Conservation (phyloP, 2,329 filamentous ascomycete species). For the Monilinia fructicola region DNA sequence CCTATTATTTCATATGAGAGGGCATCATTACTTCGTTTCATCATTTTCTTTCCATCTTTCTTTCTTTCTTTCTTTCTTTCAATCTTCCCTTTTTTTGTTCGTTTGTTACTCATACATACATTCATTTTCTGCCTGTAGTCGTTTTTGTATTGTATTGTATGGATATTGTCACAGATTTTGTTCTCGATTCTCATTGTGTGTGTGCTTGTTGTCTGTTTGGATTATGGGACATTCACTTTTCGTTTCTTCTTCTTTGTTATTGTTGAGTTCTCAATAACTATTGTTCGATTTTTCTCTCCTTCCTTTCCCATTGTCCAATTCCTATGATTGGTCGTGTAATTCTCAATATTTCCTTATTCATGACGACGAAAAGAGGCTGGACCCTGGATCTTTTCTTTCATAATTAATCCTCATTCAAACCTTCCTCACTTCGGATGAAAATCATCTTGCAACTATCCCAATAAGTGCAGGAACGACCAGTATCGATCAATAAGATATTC, state of each 20-base stretch:
- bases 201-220: slow-evolving; percentile 17
- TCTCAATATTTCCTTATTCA: slow-evolving; percentile 11
- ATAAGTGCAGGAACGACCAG: slow-evolving; percentile 17
- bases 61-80: slow-evolving; percentile 18
- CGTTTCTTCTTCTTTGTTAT: slow-evolving; percentile 24
- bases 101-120: slow-evolving; percentile 6
- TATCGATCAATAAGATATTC: not conserved
- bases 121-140: slow-evolving; percentile 23
- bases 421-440: slow-evolving; percentile 13
- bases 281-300: slow-evolving; percentile 15
- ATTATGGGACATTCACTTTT: slow-evolving; percentile 26
- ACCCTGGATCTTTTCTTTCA: slow-evolving; percentile 16
- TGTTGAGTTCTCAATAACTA: slow-evolving; percentile 26
- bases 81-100: slow-evolving; percentile 18
- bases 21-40: slow-evolving; percentile 31
- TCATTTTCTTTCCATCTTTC: slow-evolving; percentile 24
- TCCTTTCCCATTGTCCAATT: slow-evolving; percentile 25
- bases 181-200: slow-evolving; percentile 11
- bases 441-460: not conserved
- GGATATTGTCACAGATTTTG: slow-evolving; percentile 27
- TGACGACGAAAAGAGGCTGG: slow-evolving; percentile 15
- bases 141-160: slow-evolving; percentile 10
- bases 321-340: slow-evolving; percentile 16
- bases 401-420: slow-evolving; percentile 16
- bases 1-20: not conserved